Conservation (phyloP, 2,329 filamentous ascomycete species). For the Botrytis sinoallii region DNA sequence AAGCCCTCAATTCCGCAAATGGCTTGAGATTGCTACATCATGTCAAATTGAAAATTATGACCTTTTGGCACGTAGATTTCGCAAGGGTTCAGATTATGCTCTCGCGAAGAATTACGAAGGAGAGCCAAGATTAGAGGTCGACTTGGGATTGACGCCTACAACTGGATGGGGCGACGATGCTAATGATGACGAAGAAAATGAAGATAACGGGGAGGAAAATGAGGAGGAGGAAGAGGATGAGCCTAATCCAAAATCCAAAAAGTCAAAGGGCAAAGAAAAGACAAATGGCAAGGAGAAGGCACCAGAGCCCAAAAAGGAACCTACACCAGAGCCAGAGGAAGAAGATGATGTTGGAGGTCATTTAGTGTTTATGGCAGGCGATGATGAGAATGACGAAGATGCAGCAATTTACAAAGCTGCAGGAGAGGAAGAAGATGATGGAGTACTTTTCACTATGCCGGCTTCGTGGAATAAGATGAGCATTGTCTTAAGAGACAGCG, state of each 20-base stretch:
- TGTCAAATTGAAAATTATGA: slow-evolving; percentile 71
- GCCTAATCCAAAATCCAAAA: slow-evolving; percentile 25
- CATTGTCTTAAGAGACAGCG: slow-evolving; percentile 83
- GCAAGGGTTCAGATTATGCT: slow-evolving; percentile 84
- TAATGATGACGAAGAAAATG: slow-evolving; percentile 49
- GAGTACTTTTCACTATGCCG: slow-evolving; percentile 65
- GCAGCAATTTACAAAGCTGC: slow-evolving; percentile 84
- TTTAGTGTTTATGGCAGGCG: slow-evolving; percentile 91
- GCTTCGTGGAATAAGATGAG: slow-evolving; percentile 87
- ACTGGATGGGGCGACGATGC: slow-evolving; percentile 77
- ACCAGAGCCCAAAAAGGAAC: slow-evolving; percentile 9
- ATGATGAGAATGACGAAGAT: slow-evolving; percentile 68
- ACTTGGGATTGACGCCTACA: slow-evolving; percentile 81
- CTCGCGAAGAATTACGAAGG: slow-evolving; percentile 81
- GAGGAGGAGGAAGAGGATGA: slow-evolving; percentile 35
- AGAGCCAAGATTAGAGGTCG: slow-evolving; percentile 79
- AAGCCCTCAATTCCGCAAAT: slow-evolving; percentile 81
- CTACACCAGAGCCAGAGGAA: slow-evolving; percentile 31
- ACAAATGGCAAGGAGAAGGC: slow-evolving; percentile 5
- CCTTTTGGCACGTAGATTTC: slow-evolving; percentile 81
- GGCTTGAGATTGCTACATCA: slow-evolving; percentile 80
- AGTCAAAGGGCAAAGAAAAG: slow-evolving; percentile 12
- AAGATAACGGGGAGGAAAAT: slow-evolving; percentile 39
- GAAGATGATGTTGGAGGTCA: slow-evolving; percentile 67
- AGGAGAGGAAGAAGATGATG: slow-evolving; percentile 66